phyloP scores from a whole-genome alignment of 2,329 filamentous ascomycete species.

The Decorospora gaudefroyi region DNA sequence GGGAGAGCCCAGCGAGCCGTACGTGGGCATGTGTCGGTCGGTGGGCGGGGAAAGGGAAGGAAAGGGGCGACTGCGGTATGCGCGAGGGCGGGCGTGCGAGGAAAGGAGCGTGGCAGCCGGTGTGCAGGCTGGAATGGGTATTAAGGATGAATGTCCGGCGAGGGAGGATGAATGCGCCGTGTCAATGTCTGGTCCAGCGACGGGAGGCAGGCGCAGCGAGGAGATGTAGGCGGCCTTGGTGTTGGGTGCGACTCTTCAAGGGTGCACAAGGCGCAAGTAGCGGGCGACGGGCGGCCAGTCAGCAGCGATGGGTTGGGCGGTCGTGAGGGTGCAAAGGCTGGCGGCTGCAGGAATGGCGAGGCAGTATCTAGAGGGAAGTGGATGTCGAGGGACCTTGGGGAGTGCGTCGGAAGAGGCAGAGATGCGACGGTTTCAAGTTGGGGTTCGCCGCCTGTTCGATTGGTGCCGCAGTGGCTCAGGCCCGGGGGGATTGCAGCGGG shows the following conservation, averaged over 20 bases:
- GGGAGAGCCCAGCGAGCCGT: conserved; percentile 73
- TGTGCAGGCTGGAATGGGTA: neutral
- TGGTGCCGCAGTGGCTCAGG: conserved; percentile 15
- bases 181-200: conserved; percentile 14
- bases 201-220: conserved; percentile 5
- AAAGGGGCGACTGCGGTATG: conserved; percentile 12
- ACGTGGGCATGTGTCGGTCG: conserved; percentile 67
- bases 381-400: conserved; percentile 27
- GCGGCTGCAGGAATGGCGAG: conserved; percentile 25
- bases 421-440: conserved; percentile 35
- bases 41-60: conserved; percentile 54
- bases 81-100: conserved; percentile 22
- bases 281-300: conserved; percentile 11
- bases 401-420: conserved; percentile 11
- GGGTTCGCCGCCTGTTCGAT: conserved; percentile 15
- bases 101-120: conserved; percentile 4
- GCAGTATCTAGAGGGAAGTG: conserved; percentile 14
- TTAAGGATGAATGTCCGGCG: neutral
- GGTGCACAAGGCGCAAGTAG: conserved; percentile 16
- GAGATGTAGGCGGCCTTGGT: conserved; percentile 5
- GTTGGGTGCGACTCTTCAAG: conserved; percentile 3
- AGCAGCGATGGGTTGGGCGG: conserved; percentile 9
- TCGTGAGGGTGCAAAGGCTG: conserved; percentile 10
- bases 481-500: conserved; percentile 18
- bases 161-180: conserved; percentile 10